These are phyloP conservation scores for Dalbergia oliveri DNA, from an alignment of 306 rosid species.

Conservation along the genomic window DNA sequence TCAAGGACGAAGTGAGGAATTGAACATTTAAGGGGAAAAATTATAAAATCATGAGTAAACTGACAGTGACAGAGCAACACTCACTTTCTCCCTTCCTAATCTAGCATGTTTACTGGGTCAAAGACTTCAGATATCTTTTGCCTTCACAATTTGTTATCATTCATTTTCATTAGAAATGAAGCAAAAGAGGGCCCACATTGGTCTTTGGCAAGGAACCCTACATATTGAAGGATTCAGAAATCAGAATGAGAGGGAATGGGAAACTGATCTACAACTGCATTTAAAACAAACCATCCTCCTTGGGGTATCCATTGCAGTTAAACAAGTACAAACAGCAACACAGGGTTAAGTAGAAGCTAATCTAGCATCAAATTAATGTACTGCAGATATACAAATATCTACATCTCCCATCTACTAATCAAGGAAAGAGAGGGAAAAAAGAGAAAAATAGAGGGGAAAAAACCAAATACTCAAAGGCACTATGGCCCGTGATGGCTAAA, in stretches of 20 bases:
- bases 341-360: not conserved
- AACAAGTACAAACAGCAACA: conserved; percentile 10
- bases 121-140: not conserved
- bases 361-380: conserved; percentile 2
- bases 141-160: not conserved
- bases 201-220: conserved; percentile 1
- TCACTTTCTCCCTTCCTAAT: not conserved
- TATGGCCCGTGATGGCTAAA: not conserved
- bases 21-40: not conserved
- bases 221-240: not conserved
- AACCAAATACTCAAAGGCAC: not conserved
- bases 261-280: not conserved
- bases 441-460: not conserved
- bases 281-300: conserved; percentile 14
- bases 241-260: not conserved
- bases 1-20: not conserved
- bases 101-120: conserved; percentile 4
- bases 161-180: not conserved
- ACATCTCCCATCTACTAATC: not conserved
- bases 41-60: not conserved
- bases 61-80: not conserved
- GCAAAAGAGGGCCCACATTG: not conserved
- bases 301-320: not conserved
- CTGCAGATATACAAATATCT: not conserved
- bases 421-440: not conserved